Percentiles rank a stretch among this genome's conserved stretches.
phyloP scores from a whole-genome alignment of 805 yeast species.

The Saccharomycopsis lassenensis region DNA sequence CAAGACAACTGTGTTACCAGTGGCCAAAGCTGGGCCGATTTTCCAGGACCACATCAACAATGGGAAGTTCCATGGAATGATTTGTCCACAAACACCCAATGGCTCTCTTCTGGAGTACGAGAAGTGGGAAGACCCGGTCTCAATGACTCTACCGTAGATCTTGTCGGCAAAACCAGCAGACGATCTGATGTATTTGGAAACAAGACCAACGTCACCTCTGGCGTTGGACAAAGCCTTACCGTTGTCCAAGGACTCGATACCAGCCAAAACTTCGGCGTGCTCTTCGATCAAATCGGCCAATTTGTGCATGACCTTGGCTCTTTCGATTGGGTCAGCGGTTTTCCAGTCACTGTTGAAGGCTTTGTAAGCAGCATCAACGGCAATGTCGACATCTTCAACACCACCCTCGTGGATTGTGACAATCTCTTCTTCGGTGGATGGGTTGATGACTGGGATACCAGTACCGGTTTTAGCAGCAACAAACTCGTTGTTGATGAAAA shows the following conservation, averaged over 20 bases:
- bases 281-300: slow-evolving; percentile 71
- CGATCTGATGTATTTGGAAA: slow-evolving; percentile 62
- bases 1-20: slow-evolving; percentile 81
- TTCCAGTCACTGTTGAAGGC: slow-evolving; percentile 72
- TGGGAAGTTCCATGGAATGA: slow-evolving; percentile 97
- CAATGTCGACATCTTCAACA: slow-evolving; percentile 66
- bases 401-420: slow-evolving; percentile 65
- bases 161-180: slow-evolving; percentile 92
- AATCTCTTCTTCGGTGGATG: slow-evolving; percentile 65
- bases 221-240: slow-evolving; percentile 74
- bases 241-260: slow-evolving; percentile 78
- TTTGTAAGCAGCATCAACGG: slow-evolving; percentile 73
- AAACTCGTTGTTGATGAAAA: slow-evolving; percentile 72
- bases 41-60: slow-evolving; percentile 92
- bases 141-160: slow-evolving; percentile 62
- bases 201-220: slow-evolving; percentile 64
- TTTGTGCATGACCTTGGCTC: slow-evolving; percentile 53
- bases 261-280: slow-evolving; percentile 59
- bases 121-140: slow-evolving; percentile 65
- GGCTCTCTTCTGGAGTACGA: slow-evolving; percentile 81
- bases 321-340: slow-evolving; percentile 48
- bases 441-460: slow-evolving; percentile 53
- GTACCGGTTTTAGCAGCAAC: slow-evolving; percentile 48
- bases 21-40: slow-evolving; percentile 83
- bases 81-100: slow-evolving; percentile 89